Conservation (phyloP, 441 rosid species). For the Pelargonium australe region DNA sequence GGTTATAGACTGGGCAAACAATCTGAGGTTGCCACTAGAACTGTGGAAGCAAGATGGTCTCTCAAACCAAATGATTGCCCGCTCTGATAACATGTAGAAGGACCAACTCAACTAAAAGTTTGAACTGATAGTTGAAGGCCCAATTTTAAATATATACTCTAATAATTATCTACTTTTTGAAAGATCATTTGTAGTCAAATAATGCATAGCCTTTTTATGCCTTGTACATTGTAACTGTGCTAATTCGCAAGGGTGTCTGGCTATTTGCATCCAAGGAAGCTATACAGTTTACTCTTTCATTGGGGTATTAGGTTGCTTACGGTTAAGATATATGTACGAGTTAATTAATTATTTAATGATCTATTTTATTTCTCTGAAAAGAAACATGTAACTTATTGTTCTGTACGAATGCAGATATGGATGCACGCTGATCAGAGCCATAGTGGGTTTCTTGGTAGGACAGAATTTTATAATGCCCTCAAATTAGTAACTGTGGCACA, state of each 20-base stretch:
- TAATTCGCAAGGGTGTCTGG: neutral
- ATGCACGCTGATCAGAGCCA: conserved; percentile 66
- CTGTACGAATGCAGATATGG: conserved; percentile 60
- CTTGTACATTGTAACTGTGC: neutral
- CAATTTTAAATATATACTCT: no score
- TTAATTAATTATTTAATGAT: neutral
- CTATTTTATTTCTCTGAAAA: neutral
- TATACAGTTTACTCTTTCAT: no score
- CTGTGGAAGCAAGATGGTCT: no score
- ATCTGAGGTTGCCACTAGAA: no score
- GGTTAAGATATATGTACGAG: neutral
- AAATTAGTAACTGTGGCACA: conserved; percentile 92
- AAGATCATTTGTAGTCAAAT: neutral
- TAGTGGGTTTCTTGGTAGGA: conserved; percentile 68
- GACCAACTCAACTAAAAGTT: no score
- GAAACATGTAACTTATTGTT: conserved; percentile 8
- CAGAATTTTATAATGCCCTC: conserved; percentile 77
- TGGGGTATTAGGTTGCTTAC: neutral
- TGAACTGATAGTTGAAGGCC: no score
- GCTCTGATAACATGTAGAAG: no score
- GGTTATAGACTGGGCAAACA: no score
- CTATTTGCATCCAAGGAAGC: neutral
- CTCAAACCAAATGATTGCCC: no score
- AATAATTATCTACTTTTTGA: neutral
- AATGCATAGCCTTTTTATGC: neutral